These are phyloP conservation scores for Brettanomyces nanus DNA, from an alignment of 805 yeast species.

Conservation along the genomic window DNA sequence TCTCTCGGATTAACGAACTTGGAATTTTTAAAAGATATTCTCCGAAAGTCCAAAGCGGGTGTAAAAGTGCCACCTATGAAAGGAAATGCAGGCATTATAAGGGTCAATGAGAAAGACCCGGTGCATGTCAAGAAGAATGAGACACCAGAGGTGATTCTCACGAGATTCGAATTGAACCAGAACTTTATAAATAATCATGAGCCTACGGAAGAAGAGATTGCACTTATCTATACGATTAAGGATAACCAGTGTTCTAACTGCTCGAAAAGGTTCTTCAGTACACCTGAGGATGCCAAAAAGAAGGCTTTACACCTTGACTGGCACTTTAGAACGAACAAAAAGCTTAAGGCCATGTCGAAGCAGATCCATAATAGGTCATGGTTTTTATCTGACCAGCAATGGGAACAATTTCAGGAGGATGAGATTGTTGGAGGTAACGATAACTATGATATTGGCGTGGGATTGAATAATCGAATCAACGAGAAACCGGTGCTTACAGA, in stretches of 20 bases:
- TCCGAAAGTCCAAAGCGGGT: slow-evolving; percentile 9
- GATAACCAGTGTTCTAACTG: slow-evolving; percentile 84
- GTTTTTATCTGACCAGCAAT: slow-evolving; percentile 65
- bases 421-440: slow-evolving; percentile 43
- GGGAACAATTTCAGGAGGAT: slow-evolving; percentile 67
- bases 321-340: slow-evolving; percentile 90
- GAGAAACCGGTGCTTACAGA: slow-evolving; percentile 9
- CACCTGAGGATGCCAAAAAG: slow-evolving; percentile 42
- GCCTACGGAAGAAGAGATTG: slow-evolving; percentile 26
- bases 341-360: slow-evolving; percentile 39
- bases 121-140: neutral
- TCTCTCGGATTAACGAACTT: slow-evolving; percentile 13
- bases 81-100: neutral
- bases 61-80: neutral
- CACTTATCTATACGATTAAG: slow-evolving; percentile 45
- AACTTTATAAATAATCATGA: slow-evolving; percentile 30
- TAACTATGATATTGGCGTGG: slow-evolving; percentile 15
- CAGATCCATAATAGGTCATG: slow-evolving; percentile 72
- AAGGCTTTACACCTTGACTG: slow-evolving; percentile 79
- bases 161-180: slow-evolving; percentile 23
- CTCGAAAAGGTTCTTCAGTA: slow-evolving; percentile 72
- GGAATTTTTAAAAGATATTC: slow-evolving; percentile 13
- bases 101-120: neutral
- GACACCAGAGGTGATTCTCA: slow-evolving; percentile 13
- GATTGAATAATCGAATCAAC: slow-evolving; percentile 11